A percentile compares a stretch with the other conserved stretches of the same genome.
phyloP scores from a whole-genome alignment of 352 stramenopile species.

The Phytophthora tentaculata region DNA sequence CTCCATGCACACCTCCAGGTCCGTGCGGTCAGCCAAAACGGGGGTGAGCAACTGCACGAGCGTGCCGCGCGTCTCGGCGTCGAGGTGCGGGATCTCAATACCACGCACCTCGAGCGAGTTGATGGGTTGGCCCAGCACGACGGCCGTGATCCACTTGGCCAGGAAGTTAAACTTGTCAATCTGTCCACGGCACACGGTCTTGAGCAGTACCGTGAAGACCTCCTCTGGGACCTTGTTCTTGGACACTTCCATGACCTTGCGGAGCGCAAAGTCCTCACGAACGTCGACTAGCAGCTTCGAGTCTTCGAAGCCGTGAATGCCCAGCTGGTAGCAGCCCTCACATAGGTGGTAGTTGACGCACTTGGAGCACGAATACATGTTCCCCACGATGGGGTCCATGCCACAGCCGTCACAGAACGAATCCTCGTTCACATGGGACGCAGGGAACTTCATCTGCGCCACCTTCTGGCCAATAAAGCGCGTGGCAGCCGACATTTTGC shows the following conservation, averaged over 20 bases:
- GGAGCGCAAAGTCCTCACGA: conserved; percentile 83
- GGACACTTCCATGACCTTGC: conserved; percentile 75
- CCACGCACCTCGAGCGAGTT: conserved; percentile 75
- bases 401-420: conserved; percentile 91
- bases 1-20: conserved; percentile 89
- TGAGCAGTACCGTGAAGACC: conserved; percentile 83
- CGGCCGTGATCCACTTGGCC: conserved; percentile 83
- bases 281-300: conserved; percentile 77
- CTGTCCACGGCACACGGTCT: conserved; percentile 84
- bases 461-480: conserved; percentile 85
- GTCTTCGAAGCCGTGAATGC: conserved; percentile 86
- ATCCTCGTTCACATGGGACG: conserved; percentile 83
- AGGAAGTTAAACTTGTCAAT: conserved; percentile 92
- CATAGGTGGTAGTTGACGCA: conserved; percentile 88
- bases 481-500: conserved; percentile 71
- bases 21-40: conserved; percentile 78
- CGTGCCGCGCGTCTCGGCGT: conserved; percentile 68
- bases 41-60: conserved; percentile 84
- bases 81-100: conserved; percentile 86
- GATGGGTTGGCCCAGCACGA: conserved; percentile 76
- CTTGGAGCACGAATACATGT: conserved; percentile 90
- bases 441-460: conserved; percentile 76
- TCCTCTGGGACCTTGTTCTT: conserved; percentile 83
- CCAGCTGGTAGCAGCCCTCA: conserved; percentile 83
- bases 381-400: conserved; percentile 88